Evolutionary conservation across 768 basidiomycete species (phyloP).

Genomic region (Hydnum rufescens): DNA sequence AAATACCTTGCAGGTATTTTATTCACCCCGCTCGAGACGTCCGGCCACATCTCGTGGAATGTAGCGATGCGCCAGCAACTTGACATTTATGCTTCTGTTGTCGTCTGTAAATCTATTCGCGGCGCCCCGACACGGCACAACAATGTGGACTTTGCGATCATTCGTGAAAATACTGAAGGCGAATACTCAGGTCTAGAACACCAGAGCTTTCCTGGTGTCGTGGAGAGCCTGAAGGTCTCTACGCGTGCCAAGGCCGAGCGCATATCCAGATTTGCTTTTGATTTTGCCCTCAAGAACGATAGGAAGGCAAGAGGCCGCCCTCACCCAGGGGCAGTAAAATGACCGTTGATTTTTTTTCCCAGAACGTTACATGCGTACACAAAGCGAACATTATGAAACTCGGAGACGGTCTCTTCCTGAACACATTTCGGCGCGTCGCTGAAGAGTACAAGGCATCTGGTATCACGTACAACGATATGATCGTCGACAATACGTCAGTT

Average conservation of each 20-base stretch:
- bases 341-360: neutral
- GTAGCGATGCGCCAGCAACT: slow-evolving; percentile 99
- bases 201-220: slow-evolving; percentile 94
- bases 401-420: slow-evolving; percentile 96
- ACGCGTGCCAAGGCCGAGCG: slow-evolving; percentile 91
- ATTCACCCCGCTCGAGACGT: slow-evolving; percentile 92
- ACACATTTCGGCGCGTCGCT: slow-evolving; percentile 89
- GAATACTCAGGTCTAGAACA: slow-evolving; percentile 99
- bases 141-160: slow-evolving; percentile 97
- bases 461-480: slow-evolving; percentile 93
- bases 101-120: slow-evolving; percentile 93
- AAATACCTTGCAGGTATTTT: slow-evolving; percentile 56
- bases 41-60: slow-evolving; percentile 98
- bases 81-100: slow-evolving; percentile 97
- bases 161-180: slow-evolving; percentile 99
- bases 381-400: slow-evolving; percentile 99
- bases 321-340: neutral
- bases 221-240: slow-evolving; percentile 94
- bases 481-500: slow-evolving; percentile 88
- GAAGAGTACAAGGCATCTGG: slow-evolving; percentile 91
- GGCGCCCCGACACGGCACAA: slow-evolving; percentile 90
- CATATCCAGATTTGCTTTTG: slow-evolving; percentile 92
- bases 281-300: slow-evolving; percentile 96
- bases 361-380: slow-evolving; percentile 99
- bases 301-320: slow-evolving; percentile 68